A percentile compares a stretch with the other conserved stretches of the same genome.
Conservation (phyloP, 2,329 filamentous ascomycete genomes). For the Monilinia laxa region DNA sequence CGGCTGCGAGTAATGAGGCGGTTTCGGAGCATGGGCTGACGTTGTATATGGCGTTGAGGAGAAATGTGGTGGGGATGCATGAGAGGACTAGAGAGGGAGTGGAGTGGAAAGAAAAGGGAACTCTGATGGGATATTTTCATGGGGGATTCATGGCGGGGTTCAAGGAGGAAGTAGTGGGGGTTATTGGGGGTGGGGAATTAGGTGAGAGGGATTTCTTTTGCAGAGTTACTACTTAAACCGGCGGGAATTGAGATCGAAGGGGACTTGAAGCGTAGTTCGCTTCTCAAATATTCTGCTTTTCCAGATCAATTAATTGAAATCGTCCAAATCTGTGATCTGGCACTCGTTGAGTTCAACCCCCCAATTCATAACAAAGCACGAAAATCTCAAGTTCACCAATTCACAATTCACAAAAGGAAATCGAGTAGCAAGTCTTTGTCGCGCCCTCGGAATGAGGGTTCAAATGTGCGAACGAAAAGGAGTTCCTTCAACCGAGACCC, state of each 20-base stretch:
- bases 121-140: conserved; percentile 32
- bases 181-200: conserved; percentile 37
- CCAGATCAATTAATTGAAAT: neutral
- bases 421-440: conserved; percentile 15
- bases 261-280: neutral
- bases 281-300: neutral
- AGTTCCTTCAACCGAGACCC: conserved; percentile 8
- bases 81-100: conserved; percentile 34
- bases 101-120: conserved; percentile 31
- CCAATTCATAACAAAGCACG: neutral
- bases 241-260: no score
- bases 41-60: conserved; percentile 41
- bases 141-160: conserved; percentile 32
- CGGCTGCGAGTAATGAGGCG: conserved; percentile 41
- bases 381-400: neutral
- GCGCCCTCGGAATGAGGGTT: conserved; percentile 32
- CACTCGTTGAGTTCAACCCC: no score
- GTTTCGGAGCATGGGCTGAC: conserved; percentile 41
- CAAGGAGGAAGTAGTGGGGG: conserved; percentile 34
- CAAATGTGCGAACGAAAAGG: conserved; percentile 32
- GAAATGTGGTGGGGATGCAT: conserved; percentile 42
- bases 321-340: neutral
- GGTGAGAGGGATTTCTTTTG: conserved; percentile 26
- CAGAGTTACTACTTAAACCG: neutral
- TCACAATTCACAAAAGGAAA: neutral